Evolutionary conservation across 2,329 filamentous ascomycete genomes (phyloP), one percentile per base, ranked within the genome.

Genomic region (Colletotrichum eleusines): DNA sequence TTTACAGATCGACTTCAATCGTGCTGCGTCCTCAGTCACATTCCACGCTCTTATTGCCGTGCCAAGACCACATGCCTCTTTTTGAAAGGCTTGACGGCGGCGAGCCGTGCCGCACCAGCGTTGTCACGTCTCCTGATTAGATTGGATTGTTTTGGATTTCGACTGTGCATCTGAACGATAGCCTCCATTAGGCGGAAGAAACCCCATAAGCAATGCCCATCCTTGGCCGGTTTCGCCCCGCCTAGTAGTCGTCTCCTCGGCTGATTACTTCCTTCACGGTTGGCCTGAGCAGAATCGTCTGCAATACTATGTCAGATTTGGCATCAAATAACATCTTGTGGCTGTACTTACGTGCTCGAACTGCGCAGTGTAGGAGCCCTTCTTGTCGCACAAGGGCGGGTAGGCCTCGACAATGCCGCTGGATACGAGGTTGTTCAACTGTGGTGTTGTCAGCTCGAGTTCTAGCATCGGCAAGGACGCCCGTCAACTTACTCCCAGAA

Each of bases 361-460:
- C 80, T 98, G 95, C 74, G 95, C 95, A 33, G 94, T 97, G 81
- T 97, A 97, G 33, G 93, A 97, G 70, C 95, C 95, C 87, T 97
- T 97, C 83, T 95, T 91, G 83, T 98, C 95, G 75, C 92, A 91
- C 76, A 98, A 85, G 38, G 95, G 95, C 48, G 94, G 94, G 79
- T 98, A 98, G 53, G 93, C 90, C 82, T 98, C 93, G 53, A 98
- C 93, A 75, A 98, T 92, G 69, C 94, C 94, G 69, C 86, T 90
- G 51, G 89, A 87, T 57, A 98, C 94, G 51, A 98, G 86, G 78
- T 91, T 95, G 83, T 97, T 97, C 80, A 98, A 84, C 91, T 94
- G 74, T 5, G 4, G 0, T 18, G 20, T n/a, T 12, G 74, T 84
- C 75, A 77, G 77, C 64, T 80, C 86, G 14, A 44, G 59, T 8